Percentiles rank a stretch among this genome's conserved stretches.
phyloP scores from a whole-genome alignment of 2,329 filamentous ascomycete species.

The Cladosporium halotolerans region DNA sequence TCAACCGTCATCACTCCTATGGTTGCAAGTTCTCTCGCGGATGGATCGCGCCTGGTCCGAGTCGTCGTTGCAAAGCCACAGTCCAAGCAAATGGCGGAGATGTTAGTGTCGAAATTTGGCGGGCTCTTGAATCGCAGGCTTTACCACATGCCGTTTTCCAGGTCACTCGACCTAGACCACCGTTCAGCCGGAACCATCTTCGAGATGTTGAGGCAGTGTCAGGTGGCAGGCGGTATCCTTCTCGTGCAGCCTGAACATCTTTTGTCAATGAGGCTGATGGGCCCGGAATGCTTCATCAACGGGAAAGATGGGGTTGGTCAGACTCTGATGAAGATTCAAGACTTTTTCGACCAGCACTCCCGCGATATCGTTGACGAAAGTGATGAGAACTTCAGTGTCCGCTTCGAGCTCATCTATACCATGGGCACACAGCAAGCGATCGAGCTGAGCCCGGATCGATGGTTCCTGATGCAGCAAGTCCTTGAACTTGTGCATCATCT shows the following conservation, averaged over 20 bases:
- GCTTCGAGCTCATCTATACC: conserved; percentile 41
- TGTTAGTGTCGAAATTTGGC: conserved; percentile 51
- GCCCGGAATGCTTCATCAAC: conserved; percentile 51
- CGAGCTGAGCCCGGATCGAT: conserved; percentile 37
- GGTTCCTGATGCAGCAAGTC: conserved; percentile 33
- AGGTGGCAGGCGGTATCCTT: conserved; percentile 46
- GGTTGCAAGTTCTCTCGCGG: conserved; percentile 42
- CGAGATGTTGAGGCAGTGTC: conserved; percentile 38
- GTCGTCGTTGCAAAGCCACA: conserved; percentile 53
- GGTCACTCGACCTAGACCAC: conserved; percentile 38
- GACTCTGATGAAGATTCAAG: conserved; percentile 47
- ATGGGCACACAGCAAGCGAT: conserved; percentile 36
- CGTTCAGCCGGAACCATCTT: conserved; percentile 30
- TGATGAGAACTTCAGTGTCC: conserved; percentile 38
- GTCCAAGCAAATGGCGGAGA: conserved; percentile 52
- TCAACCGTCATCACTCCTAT: conserved; percentile 64
- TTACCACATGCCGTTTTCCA: conserved; percentile 53
- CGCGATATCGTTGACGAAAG: conserved; percentile 62
- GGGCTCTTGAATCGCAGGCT: conserved; percentile 49
- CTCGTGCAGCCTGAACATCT: conserved; percentile 58
- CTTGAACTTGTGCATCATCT: conserved; percentile 26
- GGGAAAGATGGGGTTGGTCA: conserved; percentile 35
- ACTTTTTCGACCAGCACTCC: conserved; percentile 43
- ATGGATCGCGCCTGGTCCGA: conserved; percentile 42
- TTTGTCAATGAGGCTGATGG: conserved; percentile 59